Percentiles rank a stretch among this genome's conserved stretches.
phyloP scores from a whole-genome alignment of 129 eudicot species.

The Heracleum sosnowskyi region DNA sequence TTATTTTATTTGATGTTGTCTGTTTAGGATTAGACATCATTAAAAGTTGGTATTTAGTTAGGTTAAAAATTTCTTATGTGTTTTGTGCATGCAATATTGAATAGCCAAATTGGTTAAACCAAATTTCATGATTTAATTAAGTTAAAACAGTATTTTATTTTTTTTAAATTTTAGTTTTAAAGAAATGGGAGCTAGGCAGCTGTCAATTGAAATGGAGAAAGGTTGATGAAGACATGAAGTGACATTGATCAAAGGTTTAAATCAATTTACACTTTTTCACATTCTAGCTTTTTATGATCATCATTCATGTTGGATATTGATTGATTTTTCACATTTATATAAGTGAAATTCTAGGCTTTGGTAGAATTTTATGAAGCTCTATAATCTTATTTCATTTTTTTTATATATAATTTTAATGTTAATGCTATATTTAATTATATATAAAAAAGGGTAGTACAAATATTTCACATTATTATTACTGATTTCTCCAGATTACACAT shows the following conservation, averaged over 20 bases:
- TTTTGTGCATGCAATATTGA: no score
- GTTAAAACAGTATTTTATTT: no score
- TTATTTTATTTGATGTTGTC: neutral
- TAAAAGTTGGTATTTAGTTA: neutral
- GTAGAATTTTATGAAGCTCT: no score
- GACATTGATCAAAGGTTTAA: neutral
- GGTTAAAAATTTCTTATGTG: neutral
- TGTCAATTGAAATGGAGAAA: neutral
- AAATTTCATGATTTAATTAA: no score
- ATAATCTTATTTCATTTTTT: no score
- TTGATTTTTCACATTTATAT: no score
- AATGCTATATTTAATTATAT: no score
- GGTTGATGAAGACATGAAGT: neutral
- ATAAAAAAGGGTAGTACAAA: no score
- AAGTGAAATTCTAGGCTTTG: no score
- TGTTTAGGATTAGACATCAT: neutral
- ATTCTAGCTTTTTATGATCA: neutral
- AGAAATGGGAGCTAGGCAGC: neutral
- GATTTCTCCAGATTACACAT: neutral
- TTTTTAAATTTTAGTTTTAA: no score
- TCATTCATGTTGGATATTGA: neutral
- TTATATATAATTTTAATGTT: no score
- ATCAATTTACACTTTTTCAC: neutral
- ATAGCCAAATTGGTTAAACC: no score
- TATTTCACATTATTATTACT: neutral